Evolutionary conservation across 805 yeast genomes (phyloP).

Genomic region (Alloascoidea hylecoeti): DNA sequence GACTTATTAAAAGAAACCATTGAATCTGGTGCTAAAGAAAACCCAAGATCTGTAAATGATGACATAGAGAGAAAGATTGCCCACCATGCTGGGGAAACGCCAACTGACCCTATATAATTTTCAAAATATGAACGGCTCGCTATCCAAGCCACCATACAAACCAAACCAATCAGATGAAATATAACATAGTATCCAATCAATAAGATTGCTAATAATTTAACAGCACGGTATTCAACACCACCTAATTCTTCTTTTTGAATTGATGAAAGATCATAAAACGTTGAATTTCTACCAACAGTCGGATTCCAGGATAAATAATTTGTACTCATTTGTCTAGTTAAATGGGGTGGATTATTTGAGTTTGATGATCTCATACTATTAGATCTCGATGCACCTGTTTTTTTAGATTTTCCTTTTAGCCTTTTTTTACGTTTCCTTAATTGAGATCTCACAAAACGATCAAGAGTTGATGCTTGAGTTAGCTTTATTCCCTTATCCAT

Average conservation of each 20-base stretch:
- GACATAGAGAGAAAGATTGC: constrained; percentile 74
- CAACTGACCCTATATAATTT: constrained; percentile 31
- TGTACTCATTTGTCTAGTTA: constrained; percentile 27
- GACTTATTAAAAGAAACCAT: constrained; percentile 54
- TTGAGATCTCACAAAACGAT: neutral
- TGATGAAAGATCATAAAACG: constrained; percentile 69
- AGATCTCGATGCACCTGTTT: constrained; percentile 6
- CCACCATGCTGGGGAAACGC: constrained; percentile 84
- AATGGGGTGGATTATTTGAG: constrained; percentile 6
- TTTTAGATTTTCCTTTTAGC: constrained; percentile 8
- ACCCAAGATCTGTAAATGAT: constrained; percentile 76
- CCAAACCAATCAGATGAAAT: constrained; percentile 49
- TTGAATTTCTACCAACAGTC: constrained; percentile 84
- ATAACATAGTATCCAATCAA: constrained; percentile 61
- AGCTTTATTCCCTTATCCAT: too few relatives aligned
- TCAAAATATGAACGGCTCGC: constrained; percentile 25
- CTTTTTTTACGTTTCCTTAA: neutral
- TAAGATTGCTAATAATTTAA: constrained; percentile 58
- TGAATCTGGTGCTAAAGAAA: constrained; percentile 70
- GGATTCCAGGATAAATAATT: constrained; percentile 84
- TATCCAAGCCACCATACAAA: constrained; percentile 36
- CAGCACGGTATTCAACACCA: constrained; percentile 91
- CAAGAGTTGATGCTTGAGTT: neutral
- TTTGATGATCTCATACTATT: constrained; percentile 4
- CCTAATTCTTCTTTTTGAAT: constrained; percentile 90